Conservation (phyloP, 768 basidiomycete genomes). For the Gloeopeniophorella convolvens region DNA sequence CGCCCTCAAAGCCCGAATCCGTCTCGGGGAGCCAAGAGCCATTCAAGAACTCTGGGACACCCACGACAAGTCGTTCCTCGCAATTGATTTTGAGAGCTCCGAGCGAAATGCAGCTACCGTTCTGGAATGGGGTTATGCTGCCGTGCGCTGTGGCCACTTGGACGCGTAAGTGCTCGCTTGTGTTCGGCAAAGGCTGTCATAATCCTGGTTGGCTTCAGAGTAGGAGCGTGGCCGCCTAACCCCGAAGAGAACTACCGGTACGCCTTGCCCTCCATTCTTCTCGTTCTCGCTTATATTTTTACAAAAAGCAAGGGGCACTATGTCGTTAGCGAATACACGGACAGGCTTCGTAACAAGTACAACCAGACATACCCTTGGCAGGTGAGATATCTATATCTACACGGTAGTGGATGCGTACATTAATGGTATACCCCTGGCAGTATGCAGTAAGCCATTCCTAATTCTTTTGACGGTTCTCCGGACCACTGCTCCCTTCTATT, state of each 20-base stretch:
- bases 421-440: constrained; percentile 29
- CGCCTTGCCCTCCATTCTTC: background rate
- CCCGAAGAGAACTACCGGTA: constrained; percentile 76
- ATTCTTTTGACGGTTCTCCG: constrained; percentile 5
- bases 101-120: constrained; percentile 64
- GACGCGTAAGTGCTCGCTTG: constrained; percentile 63
- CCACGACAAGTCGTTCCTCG: constrained; percentile 67
- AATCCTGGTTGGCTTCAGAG: constrained; percentile 36
- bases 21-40: constrained; percentile 57
- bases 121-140: constrained; percentile 80
- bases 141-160: constrained; percentile 65
- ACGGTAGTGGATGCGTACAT: constrained; percentile 21
- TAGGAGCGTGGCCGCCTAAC: constrained; percentile 69
- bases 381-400: constrained; percentile 38
- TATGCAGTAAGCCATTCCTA: constrained; percentile 49
- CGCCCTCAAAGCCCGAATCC: constrained; percentile 58
- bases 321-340: constrained; percentile 62
- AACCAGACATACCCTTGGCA: constrained; percentile 66
- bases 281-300: constrained; percentile 11
- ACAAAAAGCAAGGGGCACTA: constrained; percentile 57
- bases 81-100: constrained; percentile 69
- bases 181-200: too few relatives aligned
- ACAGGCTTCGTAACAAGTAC: constrained; percentile 56
- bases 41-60: constrained; percentile 62
- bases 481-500: constrained; percentile 9